These are phyloP conservation scores for Colletotrichum musae DNA, from an alignment of 2,329 filamentous ascomycete genomes.

Conservation along the genomic window DNA sequence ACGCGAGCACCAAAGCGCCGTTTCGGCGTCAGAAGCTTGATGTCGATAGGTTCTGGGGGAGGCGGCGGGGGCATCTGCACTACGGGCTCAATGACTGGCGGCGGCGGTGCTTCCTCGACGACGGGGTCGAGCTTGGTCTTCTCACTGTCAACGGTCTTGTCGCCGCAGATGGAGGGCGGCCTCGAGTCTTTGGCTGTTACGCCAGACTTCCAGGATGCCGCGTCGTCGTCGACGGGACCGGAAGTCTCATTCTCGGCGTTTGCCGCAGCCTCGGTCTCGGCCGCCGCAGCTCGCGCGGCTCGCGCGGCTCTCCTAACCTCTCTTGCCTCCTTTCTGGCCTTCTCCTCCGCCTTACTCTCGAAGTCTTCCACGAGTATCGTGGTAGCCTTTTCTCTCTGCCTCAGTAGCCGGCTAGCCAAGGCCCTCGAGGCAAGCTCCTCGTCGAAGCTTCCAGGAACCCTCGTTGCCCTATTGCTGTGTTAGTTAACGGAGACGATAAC, in stretches of 20 bases:
- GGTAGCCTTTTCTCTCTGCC: constrained; percentile 1
- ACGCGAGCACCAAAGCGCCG: constrained; percentile 17
- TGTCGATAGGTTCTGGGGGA: constrained; percentile 13
- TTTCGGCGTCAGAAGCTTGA: constrained; percentile 24
- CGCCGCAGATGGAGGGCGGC: constrained; percentile 4
- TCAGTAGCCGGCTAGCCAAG: constrained; percentile 26
- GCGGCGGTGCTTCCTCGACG: neutral
- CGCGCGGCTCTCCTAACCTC: constrained; percentile 1
- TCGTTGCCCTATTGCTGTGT: neutral
- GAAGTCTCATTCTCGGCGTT: constrained; percentile 25
- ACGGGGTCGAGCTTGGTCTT: neutral
- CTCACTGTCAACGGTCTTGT: constrained; percentile 11
- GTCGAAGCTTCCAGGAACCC: constrained; percentile 31
- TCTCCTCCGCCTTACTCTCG: constrained; percentile 19
- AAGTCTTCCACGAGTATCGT: constrained; percentile 1
- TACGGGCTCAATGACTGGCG: constrained; percentile 5
- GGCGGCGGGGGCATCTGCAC: neutral
- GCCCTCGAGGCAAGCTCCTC: constrained; percentile 34
- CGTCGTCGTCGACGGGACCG: constrained; percentile 8
- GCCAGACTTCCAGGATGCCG: constrained; percentile 33
- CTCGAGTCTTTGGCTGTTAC: constrained; percentile 25
- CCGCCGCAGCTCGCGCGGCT: neutral
- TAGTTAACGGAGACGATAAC: neutral
- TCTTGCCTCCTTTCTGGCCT: constrained; percentile 9
- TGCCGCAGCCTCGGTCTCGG: neutral